Percentiles rank a stretch among this genome's conserved stretches.
Evolutionary conservation across 306 rosid genomes (phyloP).

Genomic region (Quercus engelmannii): DNA sequence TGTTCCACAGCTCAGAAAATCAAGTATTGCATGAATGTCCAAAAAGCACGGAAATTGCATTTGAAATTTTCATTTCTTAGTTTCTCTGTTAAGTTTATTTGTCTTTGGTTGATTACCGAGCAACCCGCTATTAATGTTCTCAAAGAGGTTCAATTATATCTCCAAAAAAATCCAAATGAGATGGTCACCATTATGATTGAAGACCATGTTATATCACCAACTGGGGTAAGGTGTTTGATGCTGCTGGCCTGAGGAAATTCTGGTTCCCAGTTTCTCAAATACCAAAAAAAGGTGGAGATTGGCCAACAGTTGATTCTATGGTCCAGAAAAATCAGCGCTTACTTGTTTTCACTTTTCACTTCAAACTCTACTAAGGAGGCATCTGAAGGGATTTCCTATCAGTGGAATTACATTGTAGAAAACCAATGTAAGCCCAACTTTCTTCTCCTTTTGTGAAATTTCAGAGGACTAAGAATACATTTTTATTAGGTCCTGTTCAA

Average conservation of each 20-base stretch:
- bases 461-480: background rate
- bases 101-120: slow-evolving; percentile 27
- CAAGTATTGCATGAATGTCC: no score
- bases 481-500: no score
- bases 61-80: background rate
- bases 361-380: slow-evolving; percentile 71
- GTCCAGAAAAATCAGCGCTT: slow-evolving; percentile 67
- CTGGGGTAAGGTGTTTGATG: slow-evolving; percentile 73
- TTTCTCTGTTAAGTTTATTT: background rate
- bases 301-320: slow-evolving; percentile 84
- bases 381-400: slow-evolving; percentile 81
- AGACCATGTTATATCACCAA: slow-evolving; percentile 78
- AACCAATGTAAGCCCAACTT: slow-evolving; percentile 69
- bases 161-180: slow-evolving; percentile 68
- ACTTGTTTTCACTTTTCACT: slow-evolving; percentile 87
- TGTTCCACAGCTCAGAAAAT: no score
- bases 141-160: slow-evolving; percentile 66
- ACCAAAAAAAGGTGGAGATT: slow-evolving; percentile 81
- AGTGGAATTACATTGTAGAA: slow-evolving; percentile 80
- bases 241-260: slow-evolving; percentile 74
- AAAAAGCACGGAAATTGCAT: no score
- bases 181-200: slow-evolving; percentile 76
- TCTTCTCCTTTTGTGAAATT: background rate
- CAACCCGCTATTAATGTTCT: slow-evolving; percentile 80
- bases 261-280: slow-evolving; percentile 88